These are phyloP conservation scores for Blepharisma japonicum DNA, from an alignment of 73 alveolate species.

Conservation along the genomic window DNA sequence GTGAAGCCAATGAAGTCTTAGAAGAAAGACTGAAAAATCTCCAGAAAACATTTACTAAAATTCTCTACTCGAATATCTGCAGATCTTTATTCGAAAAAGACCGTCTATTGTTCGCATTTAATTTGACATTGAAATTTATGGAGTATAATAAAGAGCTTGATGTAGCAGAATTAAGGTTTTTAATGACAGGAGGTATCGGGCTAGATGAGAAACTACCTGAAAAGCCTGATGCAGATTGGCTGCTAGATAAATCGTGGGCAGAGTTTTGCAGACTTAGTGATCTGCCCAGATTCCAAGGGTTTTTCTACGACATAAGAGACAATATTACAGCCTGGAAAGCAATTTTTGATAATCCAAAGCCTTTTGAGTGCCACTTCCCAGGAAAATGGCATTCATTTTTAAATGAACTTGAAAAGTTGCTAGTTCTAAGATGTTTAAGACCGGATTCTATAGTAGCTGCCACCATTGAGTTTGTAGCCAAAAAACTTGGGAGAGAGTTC, in stretches of 20 bases:
- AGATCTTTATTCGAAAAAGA: slow-evolving; percentile 96
- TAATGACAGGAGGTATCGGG: slow-evolving; percentile 99
- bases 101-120: slow-evolving; percentile 97
- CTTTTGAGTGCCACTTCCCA: slow-evolving; percentile 38
- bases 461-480: slow-evolving; percentile 84
- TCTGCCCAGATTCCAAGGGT: slow-evolving; percentile 76
- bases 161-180: slow-evolving; percentile 91
- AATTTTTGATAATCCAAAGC: slow-evolving; percentile 70
- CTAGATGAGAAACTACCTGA: slow-evolving; percentile 94
- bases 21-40: slow-evolving; percentile 84
- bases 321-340: slow-evolving; percentile 63
- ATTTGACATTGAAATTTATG: slow-evolving; percentile 87
- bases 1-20: slow-evolving; percentile 87
- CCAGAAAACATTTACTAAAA: slow-evolving; percentile 84
- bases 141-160: slow-evolving; percentile 74
- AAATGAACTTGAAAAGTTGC: slow-evolving; percentile 76
- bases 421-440: slow-evolving; percentile 88
- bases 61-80: slow-evolving; percentile 60
- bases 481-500: slow-evolving; percentile 84
- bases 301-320: slow-evolving; percentile 69
- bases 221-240: slow-evolving; percentile 96
- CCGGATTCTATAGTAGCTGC: slow-evolving; percentile 97
- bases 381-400: slow-evolving; percentile 48
- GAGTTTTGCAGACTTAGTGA: slow-evolving; percentile 75
- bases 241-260: slow-evolving; percentile 93